A percentile compares a stretch with the other conserved stretches of the same genome.
These are phyloP conservation scores for Pneumocystis oryctolagi DNA, from an alignment of 1,139 yeast species.

Conservation along the genomic window DNA sequence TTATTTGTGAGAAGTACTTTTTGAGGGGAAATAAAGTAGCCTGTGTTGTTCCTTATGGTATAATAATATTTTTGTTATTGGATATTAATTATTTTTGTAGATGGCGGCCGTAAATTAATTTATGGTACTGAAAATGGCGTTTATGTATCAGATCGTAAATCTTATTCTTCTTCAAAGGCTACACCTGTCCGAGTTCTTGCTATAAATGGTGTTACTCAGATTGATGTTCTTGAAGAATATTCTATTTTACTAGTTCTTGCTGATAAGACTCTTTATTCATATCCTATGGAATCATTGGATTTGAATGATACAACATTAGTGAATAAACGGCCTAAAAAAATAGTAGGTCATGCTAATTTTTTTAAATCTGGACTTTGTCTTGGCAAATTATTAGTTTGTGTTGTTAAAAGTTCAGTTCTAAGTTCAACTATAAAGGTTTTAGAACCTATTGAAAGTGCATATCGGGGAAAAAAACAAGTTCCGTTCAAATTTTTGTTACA, in stretches of 20 bases:
- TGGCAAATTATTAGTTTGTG: slow-evolving; percentile 76
- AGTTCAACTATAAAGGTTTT: slow-evolving; percentile 69
- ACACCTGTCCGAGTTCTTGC: slow-evolving; percentile 65
- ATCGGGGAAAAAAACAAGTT: slow-evolving; percentile 27
- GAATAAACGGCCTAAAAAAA: slow-evolving; percentile 59
- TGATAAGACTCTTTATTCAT: slow-evolving; percentile 70
- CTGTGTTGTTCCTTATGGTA: slow-evolving; percentile 58
- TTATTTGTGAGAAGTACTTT: slow-evolving; percentile 60
- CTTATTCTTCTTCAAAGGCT: slow-evolving; percentile 38
- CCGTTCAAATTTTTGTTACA: slow-evolving; percentile 38
- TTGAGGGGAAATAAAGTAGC: slow-evolving; percentile 62
- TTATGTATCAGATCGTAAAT: slow-evolving; percentile 50
- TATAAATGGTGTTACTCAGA: slow-evolving; percentile 66
- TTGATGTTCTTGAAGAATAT: slow-evolving; percentile 85
- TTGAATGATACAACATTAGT: slow-evolving; percentile 29
- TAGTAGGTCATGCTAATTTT: slow-evolving; percentile 71
- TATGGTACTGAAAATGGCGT: slow-evolving; percentile 90
- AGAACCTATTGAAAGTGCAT: slow-evolving; percentile 57
- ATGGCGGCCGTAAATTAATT: slow-evolving; percentile 79
- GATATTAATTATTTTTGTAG: slow-evolving; percentile 20
- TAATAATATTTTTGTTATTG: not conserved
- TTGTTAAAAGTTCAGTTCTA: slow-evolving; percentile 62
- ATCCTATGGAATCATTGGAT: slow-evolving; percentile 64
- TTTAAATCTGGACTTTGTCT: slow-evolving; percentile 88
- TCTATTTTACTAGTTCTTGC: slow-evolving; percentile 67